phyloP scores from a whole-genome alignment of 164 flowering plant genomes.

The Nymphaea colorata region DNA sequence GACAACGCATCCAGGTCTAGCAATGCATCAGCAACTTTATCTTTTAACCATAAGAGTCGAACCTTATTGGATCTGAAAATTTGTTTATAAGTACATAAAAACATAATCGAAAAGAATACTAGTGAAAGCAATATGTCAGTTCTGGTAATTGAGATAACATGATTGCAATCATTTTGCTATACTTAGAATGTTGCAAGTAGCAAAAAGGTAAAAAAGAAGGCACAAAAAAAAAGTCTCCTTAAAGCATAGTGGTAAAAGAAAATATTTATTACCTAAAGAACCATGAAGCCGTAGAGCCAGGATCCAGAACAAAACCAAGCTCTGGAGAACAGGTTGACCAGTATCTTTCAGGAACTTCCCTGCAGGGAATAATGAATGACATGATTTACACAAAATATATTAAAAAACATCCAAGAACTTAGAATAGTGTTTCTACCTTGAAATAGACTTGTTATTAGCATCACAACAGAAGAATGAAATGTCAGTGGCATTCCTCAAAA shows the following conservation, averaged over 20 bases:
- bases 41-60: conserved; percentile 37
- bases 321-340: conserved; percentile 42
- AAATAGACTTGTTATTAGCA: conserved; percentile 37
- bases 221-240: too few species aligned
- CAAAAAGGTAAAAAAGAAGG: too few species aligned
- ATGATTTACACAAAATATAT: neutral
- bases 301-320: conserved; percentile 52
- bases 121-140: too few species aligned
- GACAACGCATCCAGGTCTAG: conserved; percentile 77
- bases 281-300: conserved; percentile 60
- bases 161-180: too few species aligned
- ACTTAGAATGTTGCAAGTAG: too few species aligned
- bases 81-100: conserved; percentile 1
- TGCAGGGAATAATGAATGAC: conserved; percentile 22
- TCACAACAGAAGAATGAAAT: conserved; percentile 35
- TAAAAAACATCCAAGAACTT: neutral
- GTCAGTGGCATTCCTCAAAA: conserved; percentile 60
- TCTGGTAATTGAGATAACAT: too few species aligned
- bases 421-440: conserved; percentile 29
- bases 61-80: conserved; percentile 52
- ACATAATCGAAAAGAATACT: too few species aligned
- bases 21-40: conserved; percentile 28
- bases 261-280: conserved; percentile 45
- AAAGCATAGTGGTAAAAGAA: too few species aligned
- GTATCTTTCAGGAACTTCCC: conserved; percentile 37